phyloP scores from a whole-genome alignment of 1,284 basidiomycete genomes.

The Marasmius tenuissimus region DNA sequence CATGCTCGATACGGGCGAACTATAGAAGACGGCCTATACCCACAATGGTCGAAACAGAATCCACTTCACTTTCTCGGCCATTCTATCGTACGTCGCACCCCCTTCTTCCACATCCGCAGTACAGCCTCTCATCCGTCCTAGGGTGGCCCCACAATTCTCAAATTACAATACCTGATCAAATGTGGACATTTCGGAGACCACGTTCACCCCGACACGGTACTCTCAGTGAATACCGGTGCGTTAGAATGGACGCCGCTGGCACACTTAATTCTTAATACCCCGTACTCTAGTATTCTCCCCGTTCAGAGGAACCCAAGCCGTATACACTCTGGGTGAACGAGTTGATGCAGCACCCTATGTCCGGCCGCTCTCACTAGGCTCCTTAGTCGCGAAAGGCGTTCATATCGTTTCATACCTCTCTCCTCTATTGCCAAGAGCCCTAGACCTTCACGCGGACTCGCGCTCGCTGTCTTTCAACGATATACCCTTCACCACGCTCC shows the following conservation, averaged over 20 bases:
- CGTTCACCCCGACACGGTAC: slow-evolving; percentile 44
- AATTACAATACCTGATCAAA: slow-evolving; percentile 43
- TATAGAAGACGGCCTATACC: slow-evolving; percentile 42
- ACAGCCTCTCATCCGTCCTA: slow-evolving; percentile 15
- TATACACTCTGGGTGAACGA: slow-evolving; percentile 46
- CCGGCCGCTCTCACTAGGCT: slow-evolving; percentile 40
- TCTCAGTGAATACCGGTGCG: slow-evolving; percentile 44
- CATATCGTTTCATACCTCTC: slow-evolving; percentile 44
- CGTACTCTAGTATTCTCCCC: slow-evolving; percentile 42
- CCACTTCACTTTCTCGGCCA: slow-evolving; percentile 58
- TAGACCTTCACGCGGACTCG: slow-evolving; percentile 47
- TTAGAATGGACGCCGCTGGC: neutral
- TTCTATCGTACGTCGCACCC: slow-evolving; percentile 40
- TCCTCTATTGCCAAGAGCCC: slow-evolving; percentile 35
- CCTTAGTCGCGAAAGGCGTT: slow-evolving; percentile 36
- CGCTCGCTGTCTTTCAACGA: slow-evolving; percentile 40
- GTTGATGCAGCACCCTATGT: slow-evolving; percentile 41
- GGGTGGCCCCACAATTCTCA: slow-evolving; percentile 52
- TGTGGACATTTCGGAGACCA: slow-evolving; percentile 40
- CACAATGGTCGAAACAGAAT: slow-evolving; percentile 41
- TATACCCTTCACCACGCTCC: slow-evolving; percentile 29
- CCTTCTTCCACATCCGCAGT: neutral
- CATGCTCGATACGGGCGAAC: slow-evolving; percentile 48
- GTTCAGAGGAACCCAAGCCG: slow-evolving; percentile 49
- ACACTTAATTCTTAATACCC: neutral